A percentile compares a stretch with the other conserved stretches of the same genome.
These are phyloP conservation scores for Puya raimondii DNA, from an alignment of 176 grass and related monocot species.

Conservation along the genomic window DNA sequence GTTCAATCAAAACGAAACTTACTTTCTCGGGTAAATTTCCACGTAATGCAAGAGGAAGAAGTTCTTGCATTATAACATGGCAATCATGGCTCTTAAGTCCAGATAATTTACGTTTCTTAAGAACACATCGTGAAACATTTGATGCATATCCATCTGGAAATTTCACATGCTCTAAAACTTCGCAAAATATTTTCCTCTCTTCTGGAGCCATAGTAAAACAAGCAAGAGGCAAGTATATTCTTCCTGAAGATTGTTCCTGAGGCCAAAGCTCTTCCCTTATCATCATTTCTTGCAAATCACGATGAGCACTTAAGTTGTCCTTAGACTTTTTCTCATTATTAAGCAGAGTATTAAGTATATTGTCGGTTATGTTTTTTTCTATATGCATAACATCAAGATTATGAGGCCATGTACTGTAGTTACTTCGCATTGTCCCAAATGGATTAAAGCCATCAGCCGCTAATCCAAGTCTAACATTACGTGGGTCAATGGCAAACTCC, in stretches of 20 bases:
- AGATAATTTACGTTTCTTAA: neutral
- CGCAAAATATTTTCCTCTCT: neutral
- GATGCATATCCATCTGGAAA: conserved; percentile 7
- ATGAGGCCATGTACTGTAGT: neutral
- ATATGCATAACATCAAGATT: too few species aligned
- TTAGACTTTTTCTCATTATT: conserved; percentile 9
- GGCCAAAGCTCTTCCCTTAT: conserved; percentile 14
- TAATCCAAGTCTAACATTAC: neutral
- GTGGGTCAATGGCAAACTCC: neutral
- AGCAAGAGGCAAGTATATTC: neutral
- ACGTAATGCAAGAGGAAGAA: neutral
- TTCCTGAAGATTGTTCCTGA: neutral
- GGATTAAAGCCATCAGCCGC: neutral
- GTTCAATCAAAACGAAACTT: neutral
- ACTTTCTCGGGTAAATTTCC: neutral
- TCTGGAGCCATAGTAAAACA: neutral
- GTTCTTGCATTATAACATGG: conserved; percentile 10
- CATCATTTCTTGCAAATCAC: conserved; percentile 8
- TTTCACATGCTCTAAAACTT: neutral
- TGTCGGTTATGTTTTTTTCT: neutral
- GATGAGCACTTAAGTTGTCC: conserved; percentile 12
- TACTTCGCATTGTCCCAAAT: neutral
- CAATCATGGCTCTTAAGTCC: conserved; percentile 12
- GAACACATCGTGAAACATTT: neutral
- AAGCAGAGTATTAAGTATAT: neutral